Evolutionary conservation across 164 flowering plant genomes (phyloP).

Genomic region (Vitis cinerea): DNA sequence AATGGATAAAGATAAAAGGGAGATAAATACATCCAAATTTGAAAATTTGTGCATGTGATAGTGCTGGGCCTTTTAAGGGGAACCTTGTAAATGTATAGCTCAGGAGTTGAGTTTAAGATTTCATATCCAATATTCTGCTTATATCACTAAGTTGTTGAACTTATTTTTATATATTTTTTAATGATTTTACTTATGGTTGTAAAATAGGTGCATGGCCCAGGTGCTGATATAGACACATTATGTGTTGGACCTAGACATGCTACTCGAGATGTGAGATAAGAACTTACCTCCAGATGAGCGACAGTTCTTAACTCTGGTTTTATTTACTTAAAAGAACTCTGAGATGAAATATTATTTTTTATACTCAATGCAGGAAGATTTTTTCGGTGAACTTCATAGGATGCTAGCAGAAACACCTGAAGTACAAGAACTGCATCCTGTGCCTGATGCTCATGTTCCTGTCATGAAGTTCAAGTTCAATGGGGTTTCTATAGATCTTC

Average conservation of each 20-base stretch:
- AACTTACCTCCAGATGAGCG: conserved; percentile 11
- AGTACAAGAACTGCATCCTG: conserved; percentile 86
- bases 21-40: too few species aligned
- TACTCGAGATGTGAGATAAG: conserved; percentile 67
- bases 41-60: background rate
- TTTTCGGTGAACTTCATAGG: conserved; percentile 71
- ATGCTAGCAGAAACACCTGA: conserved; percentile 90
- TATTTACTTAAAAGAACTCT: background rate
- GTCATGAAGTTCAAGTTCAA: conserved; percentile 85
- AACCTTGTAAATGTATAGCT: background rate
- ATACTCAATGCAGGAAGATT: conserved; percentile 65
- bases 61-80: background rate
- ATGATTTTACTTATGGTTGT: too few species aligned
- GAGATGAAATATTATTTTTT: conserved; percentile 7
- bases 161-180: background rate
- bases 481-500: conserved; percentile 93
- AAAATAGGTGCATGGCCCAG: conserved; percentile 95
- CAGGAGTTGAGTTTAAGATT: too few species aligned
- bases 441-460: conserved; percentile 97
- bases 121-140: too few species aligned
- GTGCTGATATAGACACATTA: conserved; percentile 95
- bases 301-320: conserved; percentile 1
- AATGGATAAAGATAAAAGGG: too few species aligned
- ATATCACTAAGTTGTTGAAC: background rate
- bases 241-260: conserved; percentile 97